Base-by-base conservation (phyloP, 768 basidiomycete genomes). In the Macrolepiota fuliginosa region DNA sequence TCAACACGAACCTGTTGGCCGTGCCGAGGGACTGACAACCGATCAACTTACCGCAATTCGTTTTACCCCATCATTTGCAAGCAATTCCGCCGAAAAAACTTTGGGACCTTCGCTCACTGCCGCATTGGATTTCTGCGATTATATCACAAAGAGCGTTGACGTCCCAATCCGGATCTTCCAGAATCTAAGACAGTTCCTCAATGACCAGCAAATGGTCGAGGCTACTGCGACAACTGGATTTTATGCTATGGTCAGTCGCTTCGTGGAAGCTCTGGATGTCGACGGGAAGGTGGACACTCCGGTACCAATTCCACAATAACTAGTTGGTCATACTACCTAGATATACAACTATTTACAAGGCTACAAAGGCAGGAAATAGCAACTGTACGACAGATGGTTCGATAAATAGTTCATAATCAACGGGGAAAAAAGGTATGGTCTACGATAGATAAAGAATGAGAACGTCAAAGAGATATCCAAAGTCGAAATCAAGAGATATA, bases 191-290 rank as follows among this genome's bases (percentile, higher is more conserved):
- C 69, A 65, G 6, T 66, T 67, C 50, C 70, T 73, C 0, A 76
- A 83, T 40, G 79, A 79, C 66, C 66, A 83, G 9, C 74, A 87
- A 15, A 54, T 61, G 46, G 81, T 84, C 39, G 87, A 89, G 67
- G 83, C 81, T 13, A 77, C 81, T 1, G 78, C 81, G 54, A 76
- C 82, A 1, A 81, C 81, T 0, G 82, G 82, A 1, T 73, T 77
- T 0, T 89, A 89, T 70, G 87, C 87, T 72, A 83, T 88, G 82
- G 87, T 89, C 10, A 87, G 85, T 13, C 78, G 88, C 13, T 82
- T 88, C 64, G 74, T 89, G 25, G 73, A 86, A 12, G 78, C 85
- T 0, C 76, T 84, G 6, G 86, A 89, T 65, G 83, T 89, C 0
- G 83, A 79, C 57, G 85, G 85, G 11, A 72, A 80, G 65, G 76